Percentiles rank a stretch among this genome's conserved stretches.
These are phyloP conservation scores for Magnusiomyces suaveolens DNA, from an alignment of 1,139 yeast species.

Conservation along the genomic window DNA sequence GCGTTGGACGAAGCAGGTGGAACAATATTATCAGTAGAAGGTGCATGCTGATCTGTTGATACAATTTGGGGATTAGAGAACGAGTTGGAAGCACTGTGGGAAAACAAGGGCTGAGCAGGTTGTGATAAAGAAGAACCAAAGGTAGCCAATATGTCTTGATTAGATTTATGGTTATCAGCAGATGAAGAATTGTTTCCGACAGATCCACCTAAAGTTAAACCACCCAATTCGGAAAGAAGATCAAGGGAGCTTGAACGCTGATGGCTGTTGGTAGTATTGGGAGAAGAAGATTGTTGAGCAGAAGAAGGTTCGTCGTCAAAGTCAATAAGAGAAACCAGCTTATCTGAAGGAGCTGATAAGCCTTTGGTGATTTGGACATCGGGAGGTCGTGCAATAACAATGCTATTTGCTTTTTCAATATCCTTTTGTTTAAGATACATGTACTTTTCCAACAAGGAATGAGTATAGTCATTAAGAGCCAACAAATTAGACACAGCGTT, in stretches of 20 bases:
- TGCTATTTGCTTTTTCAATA: constrained; percentile 48
- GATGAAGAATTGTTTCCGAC: constrained; percentile 16
- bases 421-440: constrained; percentile 59
- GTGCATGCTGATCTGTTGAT: background rate
- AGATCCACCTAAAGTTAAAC: constrained; percentile 43
- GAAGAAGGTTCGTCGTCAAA: constrained; percentile 49
- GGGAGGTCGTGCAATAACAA: constrained; percentile 35
- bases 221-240: constrained; percentile 60
- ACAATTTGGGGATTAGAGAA: too few relatives aligned
- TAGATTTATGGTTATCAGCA: background rate
- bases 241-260: constrained; percentile 45
- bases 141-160: background rate
- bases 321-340: constrained; percentile 58
- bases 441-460: constrained; percentile 59
- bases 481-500: constrained; percentile 58
- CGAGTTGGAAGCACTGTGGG: background rate
- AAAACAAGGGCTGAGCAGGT: background rate
- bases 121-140: background rate
- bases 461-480: constrained; percentile 66
- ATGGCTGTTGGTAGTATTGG: too few relatives aligned
- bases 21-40: background rate
- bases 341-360: constrained; percentile 29
- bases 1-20: background rate
- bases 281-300: constrained; percentile 11
- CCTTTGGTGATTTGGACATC: constrained; percentile 31